Percentiles rank a stretch among this genome's conserved stretches.
phyloP scores from a whole-genome alignment of 139 green algal species.

The Tetraselmis striata region DNA sequence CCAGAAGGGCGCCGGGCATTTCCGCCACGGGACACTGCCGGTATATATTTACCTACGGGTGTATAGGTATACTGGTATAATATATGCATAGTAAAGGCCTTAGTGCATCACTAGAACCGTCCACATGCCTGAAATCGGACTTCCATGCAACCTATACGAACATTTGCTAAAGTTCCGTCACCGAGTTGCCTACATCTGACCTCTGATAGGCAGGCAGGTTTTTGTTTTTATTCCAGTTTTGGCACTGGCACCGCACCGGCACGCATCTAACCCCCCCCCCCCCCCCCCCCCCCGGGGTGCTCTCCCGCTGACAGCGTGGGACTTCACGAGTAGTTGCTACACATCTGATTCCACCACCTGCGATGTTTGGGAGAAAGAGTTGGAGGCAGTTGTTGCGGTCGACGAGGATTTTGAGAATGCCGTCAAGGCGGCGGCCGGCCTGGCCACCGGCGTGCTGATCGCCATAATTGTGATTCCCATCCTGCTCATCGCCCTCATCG shows the following conservation, averaged over 20 bases:
- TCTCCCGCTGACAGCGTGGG: neutral
- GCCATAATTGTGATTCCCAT: neutral
- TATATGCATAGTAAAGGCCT: too few species aligned
- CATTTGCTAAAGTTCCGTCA: neutral
- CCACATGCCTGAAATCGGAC: too few species aligned
- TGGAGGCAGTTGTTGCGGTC: neutral
- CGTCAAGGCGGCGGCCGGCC: neutral
- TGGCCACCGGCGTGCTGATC: neutral
- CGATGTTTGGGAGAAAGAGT: neutral
- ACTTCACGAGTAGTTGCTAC: neutral
- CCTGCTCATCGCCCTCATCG: neutral
- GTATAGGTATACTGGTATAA: too few species aligned
- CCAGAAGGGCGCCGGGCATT: too few species aligned
- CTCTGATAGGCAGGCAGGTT: neutral
- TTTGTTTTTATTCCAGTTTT: neutral
- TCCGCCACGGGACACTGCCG: too few species aligned
- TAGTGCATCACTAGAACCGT: too few species aligned
- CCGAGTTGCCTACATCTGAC: neutral
- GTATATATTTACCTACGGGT: too few species aligned
- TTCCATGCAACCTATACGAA: too few species aligned
- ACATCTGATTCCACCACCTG: neutral
- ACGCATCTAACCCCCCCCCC: neutral
- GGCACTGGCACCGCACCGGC: neutral
- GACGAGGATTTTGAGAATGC: neutral
- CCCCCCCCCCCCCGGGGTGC: neutral